Base-by-base conservation (phyloP, 352 stramenopile species). In the Elongisporangium undulatum region DNA sequence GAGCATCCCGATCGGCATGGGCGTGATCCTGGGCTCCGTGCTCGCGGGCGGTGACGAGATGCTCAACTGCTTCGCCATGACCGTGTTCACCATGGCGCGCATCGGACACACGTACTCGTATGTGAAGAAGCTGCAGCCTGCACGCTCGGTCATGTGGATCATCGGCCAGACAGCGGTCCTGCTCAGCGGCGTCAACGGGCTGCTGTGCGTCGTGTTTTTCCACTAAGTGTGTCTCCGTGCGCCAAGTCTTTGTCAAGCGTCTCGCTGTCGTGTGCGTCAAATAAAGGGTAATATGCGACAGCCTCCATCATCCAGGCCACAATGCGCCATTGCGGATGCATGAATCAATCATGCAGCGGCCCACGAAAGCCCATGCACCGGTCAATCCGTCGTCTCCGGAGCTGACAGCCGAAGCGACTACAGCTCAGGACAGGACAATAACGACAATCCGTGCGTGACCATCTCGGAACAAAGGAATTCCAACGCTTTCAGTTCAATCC, bases 261-360 rank as follows among this genome's bases (percentile, higher is more conserved):
- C 61, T 87, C 49, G 78, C 87, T 62, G 71, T 68, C 17, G 77
- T 90, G 51, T 78, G 78, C 4, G 53, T 87, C 3, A 73, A 66
- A 51, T 71, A 87, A 16, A 52, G 77, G 22, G 64, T 85, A 20
- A 84, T 87, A 45, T 76, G 58, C 23, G 71, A 55, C 8, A 73
- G 74, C 10, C 67, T 84, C 23, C 66, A 34, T 4, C 8, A 4
- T 34, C 8, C 26, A 34, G n/a, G n/a, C n/a, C n/a, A n/a, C n/a
- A n/a, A n/a, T n/a, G n/a, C n/a, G n/a, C n/a, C n/a, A n/a, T n/a
- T n/a, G n/a, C n/a, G n/a, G n/a, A n/a, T n/a, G n/a, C n/a, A n/a
- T n/a, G n/a, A n/a, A n/a, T n/a, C n/a, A n/a, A n/a, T n/a, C n/a
- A n/a, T n/a, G 26, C 26, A 34, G 26, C 26, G 26, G 26, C n/a